Percentiles rank a stretch among this genome's conserved stretches.
These are phyloP conservation scores for Trichaptum fuscoviolaceum DNA, from an alignment of 768 basidiomycete genomes.

Conservation along the genomic window DNA sequence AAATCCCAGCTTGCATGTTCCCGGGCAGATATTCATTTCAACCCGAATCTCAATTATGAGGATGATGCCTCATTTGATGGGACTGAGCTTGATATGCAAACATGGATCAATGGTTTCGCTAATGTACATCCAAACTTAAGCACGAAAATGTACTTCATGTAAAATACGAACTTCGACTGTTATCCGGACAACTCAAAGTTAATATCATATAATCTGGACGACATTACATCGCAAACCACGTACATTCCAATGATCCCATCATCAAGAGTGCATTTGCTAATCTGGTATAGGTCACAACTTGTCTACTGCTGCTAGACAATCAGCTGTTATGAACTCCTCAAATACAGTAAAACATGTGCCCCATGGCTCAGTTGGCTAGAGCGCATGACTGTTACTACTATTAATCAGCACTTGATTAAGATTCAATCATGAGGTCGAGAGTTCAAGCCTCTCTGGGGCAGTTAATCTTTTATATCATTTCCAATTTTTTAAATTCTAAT, in stretches of 20 bases:
- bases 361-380: conserved; percentile 7
- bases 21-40: conserved; percentile 48
- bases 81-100: background rate
- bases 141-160: conserved; percentile 3
- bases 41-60: conserved; percentile 31
- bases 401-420: background rate
- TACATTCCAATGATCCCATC: too few relatives aligned
- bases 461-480: conserved; percentile 1
- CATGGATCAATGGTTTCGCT: background rate
- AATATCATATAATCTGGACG: too few relatives aligned
- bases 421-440: conserved; percentile 5
- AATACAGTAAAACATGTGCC: too few relatives aligned
- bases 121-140: background rate
- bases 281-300: too few relatives aligned
- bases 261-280: too few relatives aligned
- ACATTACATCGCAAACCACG: too few relatives aligned
- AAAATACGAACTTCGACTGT: background rate
- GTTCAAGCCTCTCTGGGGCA: conserved; percentile 6
- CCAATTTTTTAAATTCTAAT: too few relatives aligned
- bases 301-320: too few relatives aligned
- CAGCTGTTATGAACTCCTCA: too few relatives aligned
- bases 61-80: conserved; percentile 27
- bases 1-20: conserved; percentile 44
- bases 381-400: conserved; percentile 4
- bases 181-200: too few relatives aligned